phyloP scores from a whole-genome alignment of 257 asterid species.

The Fraxinus americana region DNA sequence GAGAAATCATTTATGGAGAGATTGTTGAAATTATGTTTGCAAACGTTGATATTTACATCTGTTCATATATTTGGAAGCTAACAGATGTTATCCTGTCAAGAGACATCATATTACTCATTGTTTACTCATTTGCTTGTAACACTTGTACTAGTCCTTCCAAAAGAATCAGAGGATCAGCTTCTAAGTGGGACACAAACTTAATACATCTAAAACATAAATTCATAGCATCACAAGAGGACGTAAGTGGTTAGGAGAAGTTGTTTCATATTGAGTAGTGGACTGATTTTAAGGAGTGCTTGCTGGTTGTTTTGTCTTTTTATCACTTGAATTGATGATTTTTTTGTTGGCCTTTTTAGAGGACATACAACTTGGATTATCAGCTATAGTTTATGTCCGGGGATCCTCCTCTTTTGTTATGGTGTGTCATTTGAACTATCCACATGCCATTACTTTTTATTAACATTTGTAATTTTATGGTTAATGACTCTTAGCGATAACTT shows the following conservation, averaged over 20 bases:
- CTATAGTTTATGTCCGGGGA: neutral
- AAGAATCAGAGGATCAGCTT: too few species aligned
- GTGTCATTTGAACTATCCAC: neutral
- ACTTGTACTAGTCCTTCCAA: too few species aligned
- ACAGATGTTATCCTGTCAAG: too few species aligned
- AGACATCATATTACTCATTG: too few species aligned
- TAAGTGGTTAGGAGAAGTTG: neutral
- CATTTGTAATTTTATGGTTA: neutral
- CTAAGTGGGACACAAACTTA: too few species aligned
- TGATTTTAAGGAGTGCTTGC: neutral
- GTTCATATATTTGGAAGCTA: too few species aligned
- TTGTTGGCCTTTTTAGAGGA: neutral
- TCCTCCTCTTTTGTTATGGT: neutral
- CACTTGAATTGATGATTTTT: neutral
- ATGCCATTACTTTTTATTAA: neutral
- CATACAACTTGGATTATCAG: neutral
- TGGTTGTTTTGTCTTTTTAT: neutral
- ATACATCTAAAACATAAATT: too few species aligned
- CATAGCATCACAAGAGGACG: neutral
- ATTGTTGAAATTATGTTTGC: too few species aligned
- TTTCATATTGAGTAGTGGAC: neutral
- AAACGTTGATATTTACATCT: too few species aligned
- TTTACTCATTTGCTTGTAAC: too few species aligned
- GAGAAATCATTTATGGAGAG: too few species aligned
- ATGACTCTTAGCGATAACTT: neutral